Base-by-base conservation (phyloP, 495 filamentous ascomycete genomes). In the Xylaria acuta region DNA sequence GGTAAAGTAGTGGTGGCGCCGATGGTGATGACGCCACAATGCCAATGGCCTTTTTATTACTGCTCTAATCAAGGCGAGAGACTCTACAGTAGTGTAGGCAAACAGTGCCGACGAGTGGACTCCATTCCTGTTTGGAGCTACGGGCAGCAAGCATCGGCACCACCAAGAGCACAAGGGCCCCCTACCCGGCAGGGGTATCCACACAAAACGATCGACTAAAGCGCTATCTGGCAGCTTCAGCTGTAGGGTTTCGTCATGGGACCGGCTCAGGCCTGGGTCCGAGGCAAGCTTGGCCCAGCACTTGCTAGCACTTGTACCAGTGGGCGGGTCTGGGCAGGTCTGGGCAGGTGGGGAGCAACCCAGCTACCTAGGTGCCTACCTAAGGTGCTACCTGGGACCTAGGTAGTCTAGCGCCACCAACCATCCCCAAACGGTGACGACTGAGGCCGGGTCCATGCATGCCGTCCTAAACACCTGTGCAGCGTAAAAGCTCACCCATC, bases 201-300 rank as follows among this genome's bases (percentile, higher is more conserved):
- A 36, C 16, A 25, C 22, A 40, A 32, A 30, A 18, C 18, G 53
- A 56, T 56, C 53, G 18, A 56, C 53, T 56, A 30, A 54, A 20
- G 27, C 5, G 16, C 8, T 56, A 58, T 49, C 22, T 20, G 64
- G 53, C 65, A 8, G 27, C 38, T 69, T 38, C 30, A 71, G 60
- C 72, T 63, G 64, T 63, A 74, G 34, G 45, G 67, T 64, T 74
- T 69, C 67, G 56, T 67, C 66, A 75, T 73, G 63, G 65, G 45
- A 47, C 72, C 36, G 69, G 60, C 40, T 38, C 2, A 47, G 20
- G 11, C 22, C 18, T 16, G 38, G 36, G 40, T 22, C 38, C 8
- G n/a, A 40, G 38, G 36, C 11, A 22, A 43, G 62, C 62, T 47
- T 30, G 34, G 60, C 22, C 60, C 12, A 63, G 60, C 38, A 25